Percentiles rank a stretch among this genome's conserved stretches.
These are phyloP conservation scores for Phascolomyces articulosus DNA, from an alignment of 371 early-diverging fungal species.

Conservation along the genomic window DNA sequence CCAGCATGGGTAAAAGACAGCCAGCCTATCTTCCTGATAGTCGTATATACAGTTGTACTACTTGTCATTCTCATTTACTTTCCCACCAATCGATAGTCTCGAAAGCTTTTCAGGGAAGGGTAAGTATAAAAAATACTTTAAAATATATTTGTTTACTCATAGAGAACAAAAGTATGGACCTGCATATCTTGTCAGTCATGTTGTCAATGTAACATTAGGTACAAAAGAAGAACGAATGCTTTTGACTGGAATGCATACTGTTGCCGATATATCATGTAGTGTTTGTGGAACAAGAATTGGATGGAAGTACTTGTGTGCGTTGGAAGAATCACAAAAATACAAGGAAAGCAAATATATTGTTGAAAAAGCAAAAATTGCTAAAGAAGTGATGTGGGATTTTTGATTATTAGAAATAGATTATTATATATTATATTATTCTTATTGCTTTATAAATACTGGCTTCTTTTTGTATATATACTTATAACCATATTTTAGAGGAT, in stretches of 20 bases:
- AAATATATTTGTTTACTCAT: background rate
- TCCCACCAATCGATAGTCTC: slow-evolving; percentile 21
- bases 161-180: slow-evolving; percentile 53
- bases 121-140: slow-evolving; percentile 1
- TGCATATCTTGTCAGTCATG: slow-evolving; percentile 69
- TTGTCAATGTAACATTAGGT: slow-evolving; percentile 66
- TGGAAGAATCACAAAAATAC: slow-evolving; percentile 71
- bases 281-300: slow-evolving; percentile 71
- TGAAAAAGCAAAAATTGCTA: slow-evolving; percentile 55
- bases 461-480: no score
- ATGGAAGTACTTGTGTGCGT: slow-evolving; percentile 72
- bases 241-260: slow-evolving; percentile 81
- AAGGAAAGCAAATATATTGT: slow-evolving; percentile 83
- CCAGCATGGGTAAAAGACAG: slow-evolving; percentile 15
- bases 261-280: slow-evolving; percentile 73
- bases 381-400: slow-evolving; percentile 7
- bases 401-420: background rate
- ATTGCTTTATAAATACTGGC: no score
- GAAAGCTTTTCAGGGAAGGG: slow-evolving; percentile 24
- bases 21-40: slow-evolving; percentile 8
- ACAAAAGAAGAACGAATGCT: slow-evolving; percentile 66
- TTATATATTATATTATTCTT: no score
- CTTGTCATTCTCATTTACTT: slow-evolving; percentile 26
- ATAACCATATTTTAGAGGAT: no score
- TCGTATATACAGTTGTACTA: slow-evolving; percentile 11